Conservation (phyloP, 768 basidiomycete species). For the Postia placenta region DNA sequence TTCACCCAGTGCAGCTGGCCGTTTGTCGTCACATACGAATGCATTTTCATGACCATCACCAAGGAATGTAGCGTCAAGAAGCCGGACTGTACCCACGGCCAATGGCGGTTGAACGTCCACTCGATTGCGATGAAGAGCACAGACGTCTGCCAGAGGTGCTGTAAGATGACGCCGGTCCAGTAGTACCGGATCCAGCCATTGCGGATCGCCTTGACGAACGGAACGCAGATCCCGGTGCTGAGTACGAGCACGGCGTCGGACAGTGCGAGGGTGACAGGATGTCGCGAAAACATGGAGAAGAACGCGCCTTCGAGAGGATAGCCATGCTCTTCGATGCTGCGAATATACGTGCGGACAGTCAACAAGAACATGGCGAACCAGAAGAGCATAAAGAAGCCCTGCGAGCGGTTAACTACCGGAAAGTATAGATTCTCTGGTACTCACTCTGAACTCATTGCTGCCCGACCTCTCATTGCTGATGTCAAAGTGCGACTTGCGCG, state of each 20-base stretch:
- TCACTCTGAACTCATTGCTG: constrained; percentile 80
- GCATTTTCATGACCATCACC: constrained; percentile 93
- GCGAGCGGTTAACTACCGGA: neutral
- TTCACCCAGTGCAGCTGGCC: constrained; percentile 65
- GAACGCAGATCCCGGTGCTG: constrained; percentile 72
- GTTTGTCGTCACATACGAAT: constrained; percentile 88
- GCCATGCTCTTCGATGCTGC: constrained; percentile 72
- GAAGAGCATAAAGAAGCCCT: constrained; percentile 95
- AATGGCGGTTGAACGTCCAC: constrained; percentile 93
- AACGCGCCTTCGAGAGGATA: constrained; percentile 75
- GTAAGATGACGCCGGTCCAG: constrained; percentile 67
- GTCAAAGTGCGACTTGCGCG: constrained; percentile 83
- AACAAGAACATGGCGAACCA: constrained; percentile 88
- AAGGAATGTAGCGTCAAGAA: constrained; percentile 85
- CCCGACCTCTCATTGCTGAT: constrained; percentile 66
- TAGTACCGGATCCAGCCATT: constrained; percentile 80
- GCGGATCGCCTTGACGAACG: constrained; percentile 71
- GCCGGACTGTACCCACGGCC: constrained; percentile 97
- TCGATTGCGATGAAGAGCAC: constrained; percentile 70
- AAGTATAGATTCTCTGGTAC: constrained; percentile 13
- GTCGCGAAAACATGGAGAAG: constrained; percentile 80
- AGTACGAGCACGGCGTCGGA: constrained; percentile 80
- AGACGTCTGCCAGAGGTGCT: constrained; percentile 72
- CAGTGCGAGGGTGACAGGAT: constrained; percentile 76
- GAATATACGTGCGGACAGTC: constrained; percentile 70